Percentiles rank a stretch among this genome's conserved stretches.
Conservation (phyloP, 2,329 filamentous ascomycete genomes). For the Aureobasidium namibiae region DNA sequence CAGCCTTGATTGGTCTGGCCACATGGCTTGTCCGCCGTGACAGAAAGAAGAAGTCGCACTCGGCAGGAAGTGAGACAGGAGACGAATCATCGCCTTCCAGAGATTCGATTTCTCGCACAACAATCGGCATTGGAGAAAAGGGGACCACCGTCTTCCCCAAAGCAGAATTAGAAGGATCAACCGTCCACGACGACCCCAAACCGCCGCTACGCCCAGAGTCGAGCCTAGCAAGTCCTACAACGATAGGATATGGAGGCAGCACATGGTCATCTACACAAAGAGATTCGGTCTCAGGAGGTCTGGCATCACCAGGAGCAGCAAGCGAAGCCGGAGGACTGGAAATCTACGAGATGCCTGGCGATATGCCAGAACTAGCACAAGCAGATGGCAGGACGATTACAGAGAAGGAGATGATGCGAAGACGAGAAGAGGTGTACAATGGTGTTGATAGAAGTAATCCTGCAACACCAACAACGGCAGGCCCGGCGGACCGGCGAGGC, state of each 20-base stretch:
- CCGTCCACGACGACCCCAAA: conserved; percentile 15
- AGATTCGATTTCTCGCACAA: conserved; percentile 2
- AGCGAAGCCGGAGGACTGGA: conserved; percentile 30
- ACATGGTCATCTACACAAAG: conserved; percentile 14
- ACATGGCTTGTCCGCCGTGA: conserved; percentile 26
- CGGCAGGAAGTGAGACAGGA: conserved; percentile 10
- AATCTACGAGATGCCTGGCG: conserved; percentile 46
- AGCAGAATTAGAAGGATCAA: conserved; percentile 34
- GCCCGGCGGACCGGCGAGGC: neutral
- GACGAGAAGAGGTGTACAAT: conserved; percentile 38
- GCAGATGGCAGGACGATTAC: conserved; percentile 38
- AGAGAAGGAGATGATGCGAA: conserved; percentile 41
- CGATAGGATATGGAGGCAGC: conserved; percentile 1
- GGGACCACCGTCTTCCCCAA: conserved; percentile 32
- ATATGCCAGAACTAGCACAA: conserved; percentile 46
- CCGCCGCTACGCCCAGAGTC: conserved; percentile 10
- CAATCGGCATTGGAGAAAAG: conserved; percentile 4
- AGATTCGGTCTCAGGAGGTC: conserved; percentile 1
- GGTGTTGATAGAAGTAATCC: conserved; percentile 28
- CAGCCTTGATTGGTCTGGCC: conserved; percentile 20
- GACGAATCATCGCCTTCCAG: conserved; percentile 11
- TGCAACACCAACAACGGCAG: neutral
- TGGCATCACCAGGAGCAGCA: neutral
- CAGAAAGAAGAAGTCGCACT: neutral
- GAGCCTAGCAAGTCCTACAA: conserved; percentile 3